phyloP scores from a whole-genome alignment of 805 yeast species.

The Starmerella apicola region DNA sequence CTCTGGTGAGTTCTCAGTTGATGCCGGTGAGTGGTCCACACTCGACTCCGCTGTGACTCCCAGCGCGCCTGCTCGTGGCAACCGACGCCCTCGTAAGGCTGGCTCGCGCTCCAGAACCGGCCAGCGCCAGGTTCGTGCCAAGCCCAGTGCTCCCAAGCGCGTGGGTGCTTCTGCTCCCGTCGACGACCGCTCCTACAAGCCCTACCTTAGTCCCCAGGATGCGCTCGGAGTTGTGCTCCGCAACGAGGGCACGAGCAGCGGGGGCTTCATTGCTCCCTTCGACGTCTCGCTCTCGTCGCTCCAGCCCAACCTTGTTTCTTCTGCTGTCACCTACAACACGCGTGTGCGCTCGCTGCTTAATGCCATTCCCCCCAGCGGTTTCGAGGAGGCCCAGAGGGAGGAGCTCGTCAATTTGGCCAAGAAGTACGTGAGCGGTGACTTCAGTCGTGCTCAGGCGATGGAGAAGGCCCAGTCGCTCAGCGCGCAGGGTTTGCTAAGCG shows the following conservation, averaged over 20 bases:
- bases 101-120: neutral
- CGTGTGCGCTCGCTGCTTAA: slow-evolving; percentile 19
- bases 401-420: slow-evolving; percentile 4
- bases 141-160: neutral
- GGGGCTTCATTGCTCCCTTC: slow-evolving; percentile 11
- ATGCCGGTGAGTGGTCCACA: neutral
- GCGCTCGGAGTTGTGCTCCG: slow-evolving; percentile 16
- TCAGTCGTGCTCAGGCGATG: slow-evolving; percentile 1
- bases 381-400: slow-evolving; percentile 4
- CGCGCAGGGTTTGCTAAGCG: slow-evolving; percentile 7
- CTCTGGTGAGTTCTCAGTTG: neutral
- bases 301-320: slow-evolving; percentile 7
- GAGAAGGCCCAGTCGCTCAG: neutral
- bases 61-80: neutral
- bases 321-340: slow-evolving; percentile 17
- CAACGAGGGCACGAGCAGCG: slow-evolving; percentile 9
- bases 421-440: slow-evolving; percentile 12
- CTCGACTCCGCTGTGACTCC: neutral
- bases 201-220: slow-evolving; percentile 11
- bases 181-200: neutral
- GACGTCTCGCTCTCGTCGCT: slow-evolving; percentile 14
- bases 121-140: neutral
- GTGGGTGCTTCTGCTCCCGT: neutral
- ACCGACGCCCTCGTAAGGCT: slow-evolving; percentile 2
- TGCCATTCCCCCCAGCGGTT: slow-evolving; percentile 1